Evolutionary conservation across 805 yeast genomes (phyloP), one percentile per base, ranked within the genome.

Genomic region (Monosporozyma aerobia): DNA sequence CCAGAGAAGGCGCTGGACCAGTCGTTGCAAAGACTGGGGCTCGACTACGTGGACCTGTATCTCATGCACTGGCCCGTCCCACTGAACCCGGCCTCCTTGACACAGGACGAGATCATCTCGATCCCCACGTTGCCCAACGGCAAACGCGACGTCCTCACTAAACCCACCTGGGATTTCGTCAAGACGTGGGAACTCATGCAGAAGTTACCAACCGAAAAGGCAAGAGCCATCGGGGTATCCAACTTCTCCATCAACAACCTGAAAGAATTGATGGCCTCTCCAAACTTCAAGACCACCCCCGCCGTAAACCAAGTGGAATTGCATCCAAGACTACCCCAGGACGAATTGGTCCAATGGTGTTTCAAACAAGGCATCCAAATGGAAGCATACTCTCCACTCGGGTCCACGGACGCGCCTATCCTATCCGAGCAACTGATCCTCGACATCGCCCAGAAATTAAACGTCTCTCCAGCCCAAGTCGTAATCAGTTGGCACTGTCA

Each of bases 61-160:
- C 75, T 88, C 63, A 77, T 87, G 65, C 96, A 88, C 69, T 88
- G 95, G 95, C 96, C 96, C 5, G 77, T 78, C 44, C 72, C 84
- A 11, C 66, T 78, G 54, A 77, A 65, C 56, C 68, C 74, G 45
- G 74, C 70, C 60, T 71, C 68, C 25, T 70, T 63, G 46, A 66
- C 64, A 50, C 72, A 70, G 44, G 73, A 71, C 5, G 61, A 65
- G 47, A 59, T 58, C 23, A 48, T 69, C 48, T 39, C 52, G 11
- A 49, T 67, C 51, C 80, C 81, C 41, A 55, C 59, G 16, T 61
- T 61, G 47, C 68, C 69, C 23, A 74, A 71, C 51, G 76, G 76
- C 37, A 41, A 53, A 19, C 67, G 73, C 50, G 78, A 73, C 58
- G 57, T 67, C 27, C 74, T 74, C 54, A 47, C 56, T 10, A 10